Evolutionary conservation across 192 early-diverging fungal species (phyloP).

Genomic region (Coemansia nantahalensis): DNA sequence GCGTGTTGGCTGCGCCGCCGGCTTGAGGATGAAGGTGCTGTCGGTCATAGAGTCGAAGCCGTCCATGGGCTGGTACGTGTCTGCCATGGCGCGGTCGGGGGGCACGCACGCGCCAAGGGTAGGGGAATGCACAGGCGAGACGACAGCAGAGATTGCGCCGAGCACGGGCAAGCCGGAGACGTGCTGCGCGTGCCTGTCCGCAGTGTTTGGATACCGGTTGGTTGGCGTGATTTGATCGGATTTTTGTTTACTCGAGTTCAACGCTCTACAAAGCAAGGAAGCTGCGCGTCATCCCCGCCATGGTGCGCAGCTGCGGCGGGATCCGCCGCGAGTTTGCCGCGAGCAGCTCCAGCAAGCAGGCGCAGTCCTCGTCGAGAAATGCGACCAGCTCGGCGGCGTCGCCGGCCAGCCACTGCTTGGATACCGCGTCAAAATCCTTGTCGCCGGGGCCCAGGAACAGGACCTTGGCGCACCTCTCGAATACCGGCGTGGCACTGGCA

Average conservation of each 20-base stretch:
- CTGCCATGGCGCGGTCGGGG: conserved; percentile 24
- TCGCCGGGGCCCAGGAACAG: conserved; percentile 10
- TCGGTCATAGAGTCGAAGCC: conserved; percentile 54
- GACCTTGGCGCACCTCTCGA: conserved; percentile 32
- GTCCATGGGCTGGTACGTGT: conserved; percentile 42
- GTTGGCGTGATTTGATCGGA: too few relatives aligned
- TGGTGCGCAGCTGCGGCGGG: conserved; percentile 32
- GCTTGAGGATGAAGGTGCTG: conserved; percentile 51
- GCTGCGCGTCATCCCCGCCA: conserved; percentile 38
- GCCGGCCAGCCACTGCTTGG: conserved; percentile 27
- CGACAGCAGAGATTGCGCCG: too few relatives aligned
- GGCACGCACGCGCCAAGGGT: too few relatives aligned
- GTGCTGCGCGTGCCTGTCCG: too few relatives aligned
- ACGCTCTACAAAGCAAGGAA: conserved; percentile 22
- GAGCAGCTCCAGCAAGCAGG: conserved; percentile 10
- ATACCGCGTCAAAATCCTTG: conserved; percentile 13
- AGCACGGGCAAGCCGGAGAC: too few relatives aligned
- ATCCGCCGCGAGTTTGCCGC: conserved; percentile 20
- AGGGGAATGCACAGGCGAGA: too few relatives aligned
- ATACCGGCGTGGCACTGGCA: background rate
- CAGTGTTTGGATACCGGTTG: too few relatives aligned
- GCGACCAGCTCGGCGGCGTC: conserved; percentile 36
- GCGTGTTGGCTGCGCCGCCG: conserved; percentile 8
- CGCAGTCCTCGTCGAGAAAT: conserved; percentile 34
- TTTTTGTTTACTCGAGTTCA: too few relatives aligned